Base-by-base conservation (phyloP, 2,329 filamentous ascomycete genomes). In the Calonectria honghensis region DNA sequence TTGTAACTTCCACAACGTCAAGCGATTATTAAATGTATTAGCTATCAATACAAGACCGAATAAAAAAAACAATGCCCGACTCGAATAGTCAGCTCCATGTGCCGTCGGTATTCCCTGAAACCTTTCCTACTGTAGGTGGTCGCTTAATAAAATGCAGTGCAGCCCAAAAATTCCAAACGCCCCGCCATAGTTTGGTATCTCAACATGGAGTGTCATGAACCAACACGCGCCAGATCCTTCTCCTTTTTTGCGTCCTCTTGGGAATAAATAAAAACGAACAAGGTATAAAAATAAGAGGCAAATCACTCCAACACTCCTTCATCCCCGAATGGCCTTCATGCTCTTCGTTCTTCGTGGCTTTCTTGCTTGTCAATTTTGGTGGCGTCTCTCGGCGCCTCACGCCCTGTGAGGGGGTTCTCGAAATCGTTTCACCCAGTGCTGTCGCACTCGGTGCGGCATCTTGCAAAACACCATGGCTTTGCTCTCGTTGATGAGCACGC, bases 391-490 rank as follows among this genome's bases (percentile, higher is more conserved):
- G 14, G 18, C 50, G 31, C 24, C 39, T 69, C 39, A 57, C 52
- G 63, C 32, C 39, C 69, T 70, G 51, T 77, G 68, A 11, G 74
- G 73, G 7, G 70, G 37, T 76, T 91, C 90, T 32, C 89, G 83
- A 70, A 91, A 83, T 70, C 88, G 83, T 78, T 86, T 88, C 2
- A 92, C 88, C 90, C 90, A 92, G 78, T 92, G 90, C 74, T 87
- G 85, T 63, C 90, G 85, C 74, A 92, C 82, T 14, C 82, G 80
- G 3, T 85, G 82, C 0, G 90, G 88, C 89, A 92, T 92, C 84
- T 92, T 92, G 84, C 90, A 91, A 76, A 92, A 92, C 52, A 92
- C 87, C 86, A 92, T 89, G 37, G 90, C 91, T 80, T 91, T 91
- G 79, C 89, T 89, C 76, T 91, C 89, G 76, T 91, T 89, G n/a